Conservation (phyloP, 1,284 basidiomycete genomes). For the Marasmius oreades region DNA sequence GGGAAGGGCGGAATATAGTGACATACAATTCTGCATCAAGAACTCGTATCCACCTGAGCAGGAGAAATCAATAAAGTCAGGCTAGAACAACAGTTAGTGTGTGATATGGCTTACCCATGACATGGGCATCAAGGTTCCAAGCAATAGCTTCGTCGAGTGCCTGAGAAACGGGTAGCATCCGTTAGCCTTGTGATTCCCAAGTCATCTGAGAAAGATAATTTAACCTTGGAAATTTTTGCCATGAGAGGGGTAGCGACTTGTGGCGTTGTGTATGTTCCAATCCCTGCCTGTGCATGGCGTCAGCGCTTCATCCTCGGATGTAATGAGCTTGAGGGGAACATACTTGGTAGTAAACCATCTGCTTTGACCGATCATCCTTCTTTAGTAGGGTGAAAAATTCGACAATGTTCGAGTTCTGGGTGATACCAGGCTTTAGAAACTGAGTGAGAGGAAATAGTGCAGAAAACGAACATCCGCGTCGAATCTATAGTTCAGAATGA, state of each 20-base stretch:
- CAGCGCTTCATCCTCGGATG: background rate
- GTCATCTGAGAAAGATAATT: background rate
- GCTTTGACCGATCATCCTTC: constrained; percentile 49
- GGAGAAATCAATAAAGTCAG: background rate
- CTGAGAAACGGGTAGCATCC: background rate
- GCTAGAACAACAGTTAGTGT: constrained; percentile 4
- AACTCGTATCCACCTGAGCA: constrained; percentile 45
- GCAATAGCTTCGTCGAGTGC: constrained; percentile 3
- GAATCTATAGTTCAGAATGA: background rate
- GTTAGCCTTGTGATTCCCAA: background rate
- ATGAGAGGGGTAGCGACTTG: background rate
- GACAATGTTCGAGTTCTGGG: constrained; percentile 57
- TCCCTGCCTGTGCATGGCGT: background rate
- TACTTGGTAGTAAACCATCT: constrained; percentile 57
- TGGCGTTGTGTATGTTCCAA: background rate
- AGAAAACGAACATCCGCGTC: constrained; percentile 1
- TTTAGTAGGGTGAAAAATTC: constrained; percentile 52
- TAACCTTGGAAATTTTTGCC: background rate
- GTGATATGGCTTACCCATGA: background rate
- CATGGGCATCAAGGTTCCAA: constrained; percentile 10
- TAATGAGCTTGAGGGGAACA: too few relatives aligned
- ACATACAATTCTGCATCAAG: constrained; percentile 45
- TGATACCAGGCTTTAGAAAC: background rate
- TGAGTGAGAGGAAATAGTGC: background rate
- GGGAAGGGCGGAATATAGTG: background rate